Conservation (phyloP, 192 early-diverging fungal genomes). For the Linnemannia zychae region DNA sequence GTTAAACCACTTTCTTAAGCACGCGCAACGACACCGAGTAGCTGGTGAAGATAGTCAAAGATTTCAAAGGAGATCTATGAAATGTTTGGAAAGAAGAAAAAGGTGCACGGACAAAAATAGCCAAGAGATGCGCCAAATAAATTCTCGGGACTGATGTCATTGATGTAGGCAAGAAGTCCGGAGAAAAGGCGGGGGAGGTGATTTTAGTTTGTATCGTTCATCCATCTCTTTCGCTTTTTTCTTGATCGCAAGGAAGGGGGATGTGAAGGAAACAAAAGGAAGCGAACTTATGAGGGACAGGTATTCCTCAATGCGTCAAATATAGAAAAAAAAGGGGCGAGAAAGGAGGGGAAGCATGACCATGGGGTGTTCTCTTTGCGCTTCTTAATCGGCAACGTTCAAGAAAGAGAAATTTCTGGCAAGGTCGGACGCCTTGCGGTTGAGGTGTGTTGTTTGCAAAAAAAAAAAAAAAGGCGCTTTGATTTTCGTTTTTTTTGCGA, state of each 20-base stretch:
- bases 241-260: background rate
- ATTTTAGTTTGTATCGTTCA: background rate
- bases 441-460: too few relatives aligned
- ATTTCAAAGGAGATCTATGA: too few relatives aligned
- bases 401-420: background rate
- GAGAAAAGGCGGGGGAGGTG: background rate
- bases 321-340: background rate
- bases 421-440: background rate
- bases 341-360: background rate
- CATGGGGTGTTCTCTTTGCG: background rate
- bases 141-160: background rate
- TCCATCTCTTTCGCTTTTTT: background rate
- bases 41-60: too few relatives aligned
- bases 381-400: background rate
- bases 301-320: background rate
- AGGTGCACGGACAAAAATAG: too few relatives aligned
- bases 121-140: background rate
- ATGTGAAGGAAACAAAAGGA: background rate
- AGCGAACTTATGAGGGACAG: background rate
- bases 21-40: too few relatives aligned
- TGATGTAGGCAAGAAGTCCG: background rate
- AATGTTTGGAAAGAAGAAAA: too few relatives aligned
- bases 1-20: too few relatives aligned
- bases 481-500: background rate
- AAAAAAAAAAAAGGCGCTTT: background rate